Evolutionary conservation across 2,329 filamentous ascomycete species (phyloP), one percentile per base, ranked within the genome.

Genomic region (Fusarium sp.): DNA sequence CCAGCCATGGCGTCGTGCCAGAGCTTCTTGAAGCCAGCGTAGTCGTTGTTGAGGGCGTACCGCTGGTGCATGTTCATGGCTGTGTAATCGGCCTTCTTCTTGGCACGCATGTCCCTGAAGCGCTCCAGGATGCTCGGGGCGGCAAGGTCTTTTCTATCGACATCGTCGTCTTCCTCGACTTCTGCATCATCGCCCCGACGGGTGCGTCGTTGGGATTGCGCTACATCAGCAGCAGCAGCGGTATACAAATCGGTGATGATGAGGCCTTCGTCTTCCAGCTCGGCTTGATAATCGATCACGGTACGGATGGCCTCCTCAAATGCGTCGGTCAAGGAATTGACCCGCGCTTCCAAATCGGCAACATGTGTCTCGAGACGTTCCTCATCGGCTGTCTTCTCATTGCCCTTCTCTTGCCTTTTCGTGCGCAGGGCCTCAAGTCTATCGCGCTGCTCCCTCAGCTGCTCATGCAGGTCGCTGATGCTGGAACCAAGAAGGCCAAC

Each of bases 21-120:
- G 27, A 86, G 80, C 75, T 86, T 86, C 79, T 89, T 90, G 84
- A 91, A 91, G n/a, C 82, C 81, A 66, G 86, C 85, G 76, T 91
- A 91, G 76, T 90, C 87, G 77, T 91, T 91, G 80, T 90, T 85
- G 14, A 84, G 73, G 6, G 84, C 88, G 76, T 91, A 91, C 29
- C 86, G 86, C 72, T 87, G 80, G 67, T 87, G 80, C 56, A 83
- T 77, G 38, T 77, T 81, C 73, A 87, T 80, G 2, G 76, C 71
- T 1, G 79, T 80, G 77, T 90, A 90, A 45, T 86, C 84, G 13
- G 75, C 76, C 1, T 80, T 77, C 63, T 86, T 86, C 37, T 80
- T 71, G 34, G 80, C 77, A 34, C 83, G 82, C 14, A 82, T 79
- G 8, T 82, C 69, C 40, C 80, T 76, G 45, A 87, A 80, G n/a